These are phyloP conservation scores for Pulveroboletus ravenelii DNA, from an alignment of 768 basidiomycete species.

Conservation along the genomic window DNA sequence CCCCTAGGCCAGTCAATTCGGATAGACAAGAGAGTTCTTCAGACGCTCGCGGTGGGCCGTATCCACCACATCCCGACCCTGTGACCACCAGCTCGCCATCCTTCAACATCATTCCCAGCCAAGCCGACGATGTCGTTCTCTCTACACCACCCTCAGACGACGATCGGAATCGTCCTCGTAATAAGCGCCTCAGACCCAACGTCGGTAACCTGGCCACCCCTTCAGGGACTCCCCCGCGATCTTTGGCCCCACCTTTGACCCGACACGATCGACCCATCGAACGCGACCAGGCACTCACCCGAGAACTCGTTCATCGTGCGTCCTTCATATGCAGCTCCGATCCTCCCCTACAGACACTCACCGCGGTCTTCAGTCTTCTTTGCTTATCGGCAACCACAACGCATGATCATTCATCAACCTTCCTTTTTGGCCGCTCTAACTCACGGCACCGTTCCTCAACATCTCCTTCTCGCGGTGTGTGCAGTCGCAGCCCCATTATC, in stretches of 20 bases:
- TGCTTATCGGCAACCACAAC: constrained; percentile 73
- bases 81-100: constrained; percentile 12
- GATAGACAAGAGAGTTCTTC: constrained; percentile 32
- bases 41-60: constrained; percentile 22
- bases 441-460: constrained; percentile 60
- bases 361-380: constrained; percentile 58
- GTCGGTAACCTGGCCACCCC: constrained; percentile 35
- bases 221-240: constrained; percentile 29
- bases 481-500: constrained; percentile 76
- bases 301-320: constrained; percentile 73
- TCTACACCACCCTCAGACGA: constrained; percentile 32
- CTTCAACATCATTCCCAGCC: constrained; percentile 4
- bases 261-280: constrained; percentile 41
- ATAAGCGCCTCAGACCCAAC: constrained; percentile 50
- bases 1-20: constrained; percentile 50
- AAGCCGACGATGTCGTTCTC: constrained; percentile 9
- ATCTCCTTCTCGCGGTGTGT: constrained; percentile 70
- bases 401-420: constrained; percentile 74
- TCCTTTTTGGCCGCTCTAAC: constrained; percentile 65
- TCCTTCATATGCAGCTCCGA: constrained; percentile 1
- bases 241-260: constrained; percentile 31
- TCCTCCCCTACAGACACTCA: neutral
- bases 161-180: constrained; percentile 39
- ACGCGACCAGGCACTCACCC: constrained; percentile 59
- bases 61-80: constrained; percentile 15